Conservation (phyloP, 169 alveolate genomes). For the Plasmodium gonderi region DNA sequence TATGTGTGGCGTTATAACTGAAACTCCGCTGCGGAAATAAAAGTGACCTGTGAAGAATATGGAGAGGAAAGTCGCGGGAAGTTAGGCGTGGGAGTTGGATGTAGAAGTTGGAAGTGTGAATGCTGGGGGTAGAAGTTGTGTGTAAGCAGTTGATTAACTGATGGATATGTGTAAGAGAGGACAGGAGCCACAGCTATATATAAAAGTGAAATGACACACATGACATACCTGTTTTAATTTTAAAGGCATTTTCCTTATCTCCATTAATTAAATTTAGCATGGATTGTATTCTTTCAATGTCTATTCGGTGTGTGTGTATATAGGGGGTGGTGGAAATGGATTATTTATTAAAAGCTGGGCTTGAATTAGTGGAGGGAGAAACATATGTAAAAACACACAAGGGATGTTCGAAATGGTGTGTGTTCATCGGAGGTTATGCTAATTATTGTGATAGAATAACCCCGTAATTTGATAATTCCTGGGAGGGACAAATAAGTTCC, state of each 20-base stretch:
- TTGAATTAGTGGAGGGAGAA: not conserved
- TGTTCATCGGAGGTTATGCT: too few relatives aligned
- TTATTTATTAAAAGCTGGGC: too few relatives aligned
- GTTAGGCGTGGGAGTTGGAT: not conserved
- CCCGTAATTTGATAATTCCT: too few relatives aligned
- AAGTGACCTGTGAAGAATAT: slow-evolving; percentile 39
- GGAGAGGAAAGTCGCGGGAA: not conserved
- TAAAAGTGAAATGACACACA: not conserved
- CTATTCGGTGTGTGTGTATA: too few relatives aligned
- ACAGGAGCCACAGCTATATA: not conserved
- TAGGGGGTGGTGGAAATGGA: not conserved
- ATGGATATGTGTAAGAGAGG: too few relatives aligned
- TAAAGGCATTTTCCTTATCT: slow-evolving; percentile 74
- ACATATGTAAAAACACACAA: not conserved
- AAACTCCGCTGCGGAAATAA: slow-evolving; percentile 61
- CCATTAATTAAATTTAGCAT: slow-evolving; percentile 73
- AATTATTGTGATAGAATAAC: too few relatives aligned
- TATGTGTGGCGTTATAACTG: slow-evolving; percentile 72
- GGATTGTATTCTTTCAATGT: slow-evolving; percentile 73
- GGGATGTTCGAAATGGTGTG: too few relatives aligned
- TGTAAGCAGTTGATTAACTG: too few relatives aligned
- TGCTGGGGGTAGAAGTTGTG: not conserved
- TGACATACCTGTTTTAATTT: slow-evolving; percentile 65
- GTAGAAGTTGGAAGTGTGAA: not conserved
- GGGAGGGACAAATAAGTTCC: not conserved